These are phyloP conservation scores for Metschnikowia continentalis DNA, from an alignment of 805 yeast species.

Conservation along the genomic window DNA sequence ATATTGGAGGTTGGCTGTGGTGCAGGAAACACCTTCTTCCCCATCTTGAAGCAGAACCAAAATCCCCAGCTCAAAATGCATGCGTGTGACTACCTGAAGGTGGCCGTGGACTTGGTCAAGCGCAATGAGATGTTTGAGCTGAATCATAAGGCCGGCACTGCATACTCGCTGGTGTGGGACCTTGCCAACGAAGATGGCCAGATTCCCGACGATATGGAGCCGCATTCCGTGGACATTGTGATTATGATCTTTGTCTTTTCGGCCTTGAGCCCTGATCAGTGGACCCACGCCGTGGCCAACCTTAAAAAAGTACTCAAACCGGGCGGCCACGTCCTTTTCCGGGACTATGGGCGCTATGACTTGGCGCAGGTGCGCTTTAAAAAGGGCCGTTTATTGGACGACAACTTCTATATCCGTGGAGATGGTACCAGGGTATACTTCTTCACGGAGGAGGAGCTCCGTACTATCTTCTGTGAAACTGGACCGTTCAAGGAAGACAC, in stretches of 20 bases:
- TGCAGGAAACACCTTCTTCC: conserved; percentile 95
- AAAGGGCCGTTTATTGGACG: conserved; percentile 79
- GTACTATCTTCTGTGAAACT: conserved; percentile 54
- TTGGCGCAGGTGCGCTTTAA: conserved; percentile 93
- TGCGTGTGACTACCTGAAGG: conserved; percentile 87
- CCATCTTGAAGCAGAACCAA: conserved; percentile 76
- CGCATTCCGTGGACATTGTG: conserved; percentile 80
- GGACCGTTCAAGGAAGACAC: conserved; percentile 61
- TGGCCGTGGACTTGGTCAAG: conserved; percentile 84
- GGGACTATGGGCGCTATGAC: conserved; percentile 96
- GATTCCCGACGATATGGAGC: conserved; percentile 82
- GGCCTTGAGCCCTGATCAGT: conserved; percentile 87
- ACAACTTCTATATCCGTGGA: conserved; percentile 93
- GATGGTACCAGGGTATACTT: conserved; percentile 98
- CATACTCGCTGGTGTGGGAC: conserved; percentile 93
- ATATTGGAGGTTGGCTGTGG: conserved; percentile 96
- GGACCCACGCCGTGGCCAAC: conserved; percentile 77
- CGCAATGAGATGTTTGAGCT: conserved; percentile 56
- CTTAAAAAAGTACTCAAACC: conserved; percentile 75
- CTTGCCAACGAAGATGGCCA: conserved; percentile 68
- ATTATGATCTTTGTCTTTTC: conserved; percentile 95
- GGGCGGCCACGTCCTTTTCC: conserved; percentile 82
- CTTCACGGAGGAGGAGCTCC: conserved; percentile 89
- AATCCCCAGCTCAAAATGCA: conserved; percentile 69
- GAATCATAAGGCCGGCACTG: conserved; percentile 42